Base-by-base conservation (phyloP, 129 eudicot genomes). In the Arctium lappa region DNA sequence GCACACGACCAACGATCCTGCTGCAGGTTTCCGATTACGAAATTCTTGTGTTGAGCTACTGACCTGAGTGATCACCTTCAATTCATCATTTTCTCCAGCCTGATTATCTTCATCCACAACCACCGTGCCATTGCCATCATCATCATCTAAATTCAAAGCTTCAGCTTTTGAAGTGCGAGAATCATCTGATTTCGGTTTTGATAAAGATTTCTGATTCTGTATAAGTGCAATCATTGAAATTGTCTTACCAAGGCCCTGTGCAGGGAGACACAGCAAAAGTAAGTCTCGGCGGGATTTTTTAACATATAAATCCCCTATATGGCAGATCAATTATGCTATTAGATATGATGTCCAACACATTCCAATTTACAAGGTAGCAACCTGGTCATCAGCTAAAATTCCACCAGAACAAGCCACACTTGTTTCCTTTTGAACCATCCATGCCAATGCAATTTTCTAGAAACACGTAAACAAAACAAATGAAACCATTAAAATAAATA, bases 301-400 rank as follows among this genome's bases (percentile, higher is more conserved):
- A 69, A 12, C 2, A 1, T 13, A 84, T 63, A 31, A 30, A 36
- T 30, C 31, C 34, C 31, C 34, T 15, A 37, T 6, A 71, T 71
- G 2, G 33, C 69, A 65, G 73, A 53, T 78, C 74, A 70, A 38
- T 2, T 2, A 80, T 12, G 69, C 16, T 5, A 33, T 9, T 22
- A 72, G 33, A 30, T 36, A 69, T 8, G 66, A 48, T 63, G 32
- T 46, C 77, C 70, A 12, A 71, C 8, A 7, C 22, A 71, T 7
- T 38, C 73, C 74, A 39, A 73, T 33, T 34, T 34, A 79, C 53
- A 81, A 72, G 37, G 75, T 73, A 75, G 60, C 42, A 12, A 92
- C 97, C 97, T 95, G 99, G 78, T 93, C 99, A 85, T 95, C 99
- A 63, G 99, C 99, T 78, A 95, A 89, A 84, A 95, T 89, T 66